Evolutionary conservation across 768 basidiomycete genomes (phyloP), one percentile per base, ranked within the genome.

Genomic region (Termitomyces sp.): DNA sequence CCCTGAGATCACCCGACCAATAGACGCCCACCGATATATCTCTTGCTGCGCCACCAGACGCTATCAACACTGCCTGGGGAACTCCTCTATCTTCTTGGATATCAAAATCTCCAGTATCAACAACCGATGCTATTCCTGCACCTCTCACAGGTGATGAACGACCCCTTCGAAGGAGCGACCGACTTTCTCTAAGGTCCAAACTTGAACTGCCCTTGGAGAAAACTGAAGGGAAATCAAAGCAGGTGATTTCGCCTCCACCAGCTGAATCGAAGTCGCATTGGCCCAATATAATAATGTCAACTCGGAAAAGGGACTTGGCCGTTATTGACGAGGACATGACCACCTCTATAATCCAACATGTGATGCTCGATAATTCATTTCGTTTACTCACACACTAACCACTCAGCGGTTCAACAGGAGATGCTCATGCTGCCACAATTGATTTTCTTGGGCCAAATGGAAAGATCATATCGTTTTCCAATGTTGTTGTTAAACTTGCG

Each of bases 401-500:
- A 9, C 7, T 3, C 4, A 3, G 40, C 1, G 65, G 63, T 6
- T 57, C 65, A 12, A 66, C 60, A 17, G 62, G 62, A 2, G 53
- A 60, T 23, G 51, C 56, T 16, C 65, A 66, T 47, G 34, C 35
- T 5, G 65, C 57, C 11, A 62, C 42, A 2, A 37, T 64, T 19
- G 47, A 61, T 17, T 38, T 63, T 16, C 17, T 46, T 4, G 29
- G 19, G 1, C 7, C 32, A 11, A 43, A 53, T 27, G 61, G 52
- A 17, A 35, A 46, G 29, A 53, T 25, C 17, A 3, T 47, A 16
- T 43, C 35, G 3, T 31, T 55, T 29, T 23, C 31, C 3, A 21
- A 59, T n/a, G 38, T 58, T 5, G 59, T 59, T 2, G n/a, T n/a
- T n/a, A 66, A 66, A 49, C 42, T 66, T 12, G 56, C 61, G 0